Evolutionary conservation across 208 protist species (phyloP).

Genomic region (Trypanosoma theileri): DNA sequence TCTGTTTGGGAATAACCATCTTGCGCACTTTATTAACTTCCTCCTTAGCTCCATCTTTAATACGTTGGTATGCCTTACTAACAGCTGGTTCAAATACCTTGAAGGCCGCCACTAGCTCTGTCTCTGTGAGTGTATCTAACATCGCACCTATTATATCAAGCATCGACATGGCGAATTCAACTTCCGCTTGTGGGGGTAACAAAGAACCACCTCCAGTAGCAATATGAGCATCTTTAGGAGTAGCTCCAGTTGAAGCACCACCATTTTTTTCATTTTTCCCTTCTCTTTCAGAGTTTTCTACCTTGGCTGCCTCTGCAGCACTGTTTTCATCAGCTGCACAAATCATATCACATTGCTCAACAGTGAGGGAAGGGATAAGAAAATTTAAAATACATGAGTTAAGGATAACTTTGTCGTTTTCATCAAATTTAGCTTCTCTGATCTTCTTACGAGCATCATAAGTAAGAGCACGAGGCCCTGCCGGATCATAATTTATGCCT

Average conservation of each 20-base stretch:
- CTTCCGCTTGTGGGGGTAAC: slow-evolving; percentile 6
- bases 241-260: background rate
- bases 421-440: slow-evolving; percentile 51
- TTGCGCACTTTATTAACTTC: slow-evolving; percentile 20
- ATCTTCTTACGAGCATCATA: slow-evolving; percentile 64
- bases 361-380: slow-evolving; percentile 59
- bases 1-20: background rate
- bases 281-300: too few species aligned
- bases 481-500: slow-evolving; percentile 59
- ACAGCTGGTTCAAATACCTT: slow-evolving; percentile 67
- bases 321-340: slow-evolving; percentile 36
- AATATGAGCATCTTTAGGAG: background rate
- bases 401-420: slow-evolving; percentile 48
- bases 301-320: background rate
- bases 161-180: slow-evolving; percentile 47
- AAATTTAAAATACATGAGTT: slow-evolving; percentile 50
- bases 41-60: slow-evolving; percentile 39
- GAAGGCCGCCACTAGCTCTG: slow-evolving; percentile 42
- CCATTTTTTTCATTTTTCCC: too few species aligned
- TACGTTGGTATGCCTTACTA: slow-evolving; percentile 53
- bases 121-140: slow-evolving; percentile 72
- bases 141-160: slow-evolving; percentile 52
- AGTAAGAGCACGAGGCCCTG: slow-evolving; percentile 42
- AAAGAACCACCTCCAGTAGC: background rate
- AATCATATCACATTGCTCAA: slow-evolving; percentile 48